Base-by-base conservation (phyloP, 2,329 filamentous ascomycete species). In the Parasarocladium wereldwijsianum region DNA sequence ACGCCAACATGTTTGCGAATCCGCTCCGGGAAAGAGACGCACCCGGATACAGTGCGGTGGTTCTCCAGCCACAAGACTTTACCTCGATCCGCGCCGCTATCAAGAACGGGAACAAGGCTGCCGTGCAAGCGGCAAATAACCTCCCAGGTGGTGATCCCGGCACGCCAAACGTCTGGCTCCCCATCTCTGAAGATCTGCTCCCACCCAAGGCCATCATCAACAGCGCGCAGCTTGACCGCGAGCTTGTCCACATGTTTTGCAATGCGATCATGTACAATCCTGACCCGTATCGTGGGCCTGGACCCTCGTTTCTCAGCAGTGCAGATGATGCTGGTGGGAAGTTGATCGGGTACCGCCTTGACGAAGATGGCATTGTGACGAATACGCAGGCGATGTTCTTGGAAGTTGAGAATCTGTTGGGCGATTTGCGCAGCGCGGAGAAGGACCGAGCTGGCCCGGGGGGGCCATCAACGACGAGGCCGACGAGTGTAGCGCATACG, bases 241-340 rank as follows among this genome's bases (percentile, higher is more conserved):
- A 96, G 50, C 61, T 96, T 8, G 83, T 92, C 43, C 81, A 92
- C 43, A 94, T 96, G 82, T 93, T 96, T 51, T 84, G 85, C 40
- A 96, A 96, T 45, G 87, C 90, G 12, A 80, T 94, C 53, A 96
- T 98, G 90, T 98, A 93, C 61, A 96, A 96, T 43, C 76, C 81
- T 0, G 83, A 93, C 37, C 75, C 78, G 0, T 64, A 80, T 40
- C 70, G 76, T 16, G 78, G 79, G 0, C 72, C 78, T 8, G 77
- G 77, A 0, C 60, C 65, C 2, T 58, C 64, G 0, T 80, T 85
- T 38, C 50, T 69, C 43, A 55, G 57, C 33, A 44, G 56, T 23
- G 44, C 56, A 24, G 45, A 49, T 42, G 57, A 53, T 24, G 62
- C 61, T 36, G 50, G 62, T 39, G 46, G 65, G 40, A 49, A 59